Percentiles rank a stretch among this genome's conserved stretches.
phyloP scores from a whole-genome alignment of 2,329 filamentous ascomycete genomes.

The Colletotrichum aenigma region DNA sequence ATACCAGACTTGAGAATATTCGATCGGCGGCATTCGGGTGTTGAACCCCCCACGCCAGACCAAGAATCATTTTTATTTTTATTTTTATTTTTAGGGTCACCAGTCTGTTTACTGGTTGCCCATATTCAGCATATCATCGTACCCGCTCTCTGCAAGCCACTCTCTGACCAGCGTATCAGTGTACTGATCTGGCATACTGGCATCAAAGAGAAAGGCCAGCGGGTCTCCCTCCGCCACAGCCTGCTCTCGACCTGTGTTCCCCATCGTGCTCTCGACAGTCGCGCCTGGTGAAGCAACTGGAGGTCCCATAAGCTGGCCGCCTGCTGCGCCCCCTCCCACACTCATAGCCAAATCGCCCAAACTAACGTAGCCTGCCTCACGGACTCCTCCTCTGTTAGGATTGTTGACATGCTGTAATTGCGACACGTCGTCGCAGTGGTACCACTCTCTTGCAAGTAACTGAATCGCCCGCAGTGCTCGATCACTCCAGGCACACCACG shows the following conservation, averaged over 20 bases:
- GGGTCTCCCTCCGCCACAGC: not conserved
- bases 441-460: conserved; percentile 22
- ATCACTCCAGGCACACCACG: conserved; percentile 22
- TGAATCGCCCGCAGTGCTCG: conserved; percentile 14
- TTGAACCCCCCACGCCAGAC: not conserved
- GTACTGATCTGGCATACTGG: not conserved
- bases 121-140: not conserved
- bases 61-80: not conserved
- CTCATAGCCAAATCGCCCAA: not conserved
- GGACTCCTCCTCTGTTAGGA: not conserved
- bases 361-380: not conserved
- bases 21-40: not conserved
- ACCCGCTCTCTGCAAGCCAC: conserved; percentile 1
- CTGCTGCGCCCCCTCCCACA: not conserved
- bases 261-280: not conserved
- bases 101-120: not conserved
- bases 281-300: not conserved
- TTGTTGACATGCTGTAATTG: not conserved
- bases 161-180: not conserved
- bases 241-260: not conserved
- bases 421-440: conserved; percentile 14
- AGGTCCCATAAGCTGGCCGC: not conserved
- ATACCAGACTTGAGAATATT: not conserved
- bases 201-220: not conserved
- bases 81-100: fast-evolving